These are phyloP conservation scores for Striga asiatica DNA, from an alignment of 257 asterid genomes.

Conservation along the genomic window DNA sequence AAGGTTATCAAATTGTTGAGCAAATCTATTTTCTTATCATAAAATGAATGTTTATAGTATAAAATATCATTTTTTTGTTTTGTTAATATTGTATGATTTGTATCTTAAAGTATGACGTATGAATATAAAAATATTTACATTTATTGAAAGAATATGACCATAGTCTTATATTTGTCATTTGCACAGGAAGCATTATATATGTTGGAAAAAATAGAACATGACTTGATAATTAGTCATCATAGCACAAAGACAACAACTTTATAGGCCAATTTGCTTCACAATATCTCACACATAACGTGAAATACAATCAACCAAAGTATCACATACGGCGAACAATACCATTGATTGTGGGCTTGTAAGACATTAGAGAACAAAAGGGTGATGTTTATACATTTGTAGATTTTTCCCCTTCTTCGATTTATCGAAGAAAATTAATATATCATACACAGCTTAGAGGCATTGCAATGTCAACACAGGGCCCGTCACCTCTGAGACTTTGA, in stretches of 20 bases:
- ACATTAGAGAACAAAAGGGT: constrained; percentile 30
- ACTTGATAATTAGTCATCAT: too few relatives aligned
- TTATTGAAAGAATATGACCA: too few relatives aligned
- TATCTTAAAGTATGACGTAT: too few relatives aligned
- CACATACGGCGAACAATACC: background rate
- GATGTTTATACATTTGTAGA: constrained; percentile 38
- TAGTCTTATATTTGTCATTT: too few relatives aligned
- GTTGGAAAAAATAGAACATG: too few relatives aligned
- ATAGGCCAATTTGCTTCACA: background rate
- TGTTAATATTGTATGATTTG: too few relatives aligned
- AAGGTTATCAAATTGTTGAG: too few relatives aligned
- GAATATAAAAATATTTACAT: too few relatives aligned
- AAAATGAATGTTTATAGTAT: too few relatives aligned
- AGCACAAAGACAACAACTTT: background rate
- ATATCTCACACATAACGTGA: background rate
- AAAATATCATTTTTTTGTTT: too few relatives aligned
- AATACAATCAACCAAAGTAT: background rate
- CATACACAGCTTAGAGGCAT: constrained; percentile 37
- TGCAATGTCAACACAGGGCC: constrained; percentile 43
- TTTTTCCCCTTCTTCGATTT: constrained; percentile 31
- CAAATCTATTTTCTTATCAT: too few relatives aligned
- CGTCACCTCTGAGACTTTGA: constrained; percentile 91
- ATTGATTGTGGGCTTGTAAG: constrained; percentile 8
- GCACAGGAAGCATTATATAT: too few relatives aligned
- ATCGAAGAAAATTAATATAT: constrained; percentile 21